These are phyloP conservation scores for Antrodiella citrinella DNA, from an alignment of 768 basidiomycete genomes.

Conservation along the genomic window DNA sequence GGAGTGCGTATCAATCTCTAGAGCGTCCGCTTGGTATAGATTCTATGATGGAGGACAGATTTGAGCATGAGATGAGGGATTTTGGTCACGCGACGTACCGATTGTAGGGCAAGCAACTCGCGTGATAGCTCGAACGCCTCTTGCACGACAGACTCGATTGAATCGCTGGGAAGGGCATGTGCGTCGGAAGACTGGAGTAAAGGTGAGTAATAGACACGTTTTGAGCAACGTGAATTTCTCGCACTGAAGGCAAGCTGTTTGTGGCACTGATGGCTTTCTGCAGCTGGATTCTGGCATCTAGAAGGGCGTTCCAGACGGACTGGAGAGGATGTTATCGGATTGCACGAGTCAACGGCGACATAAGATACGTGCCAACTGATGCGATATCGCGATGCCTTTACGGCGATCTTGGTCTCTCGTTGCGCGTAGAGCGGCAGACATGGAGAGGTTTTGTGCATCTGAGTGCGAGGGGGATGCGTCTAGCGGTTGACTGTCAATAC, in stretches of 20 bases:
- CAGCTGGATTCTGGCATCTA: conserved; percentile 86
- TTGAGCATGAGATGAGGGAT: conserved; percentile 14
- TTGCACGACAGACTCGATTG: conserved; percentile 45
- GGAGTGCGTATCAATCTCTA: conserved; percentile 25
- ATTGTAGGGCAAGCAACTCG: conserved; percentile 61
- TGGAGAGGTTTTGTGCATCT: too few relatives aligned
- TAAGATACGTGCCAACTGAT: conserved; percentile 62
- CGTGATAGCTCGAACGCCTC: conserved; percentile 57
- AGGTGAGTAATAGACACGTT: not conserved
- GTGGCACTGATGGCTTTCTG: conserved; percentile 70
- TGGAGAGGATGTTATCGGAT: conserved; percentile 25
- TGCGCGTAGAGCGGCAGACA: conserved; percentile 45
- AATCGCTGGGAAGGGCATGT: conserved; percentile 18
- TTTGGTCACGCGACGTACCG: conserved; percentile 32
- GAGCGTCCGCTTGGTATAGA: conserved; percentile 53
- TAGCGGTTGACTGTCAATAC: too few relatives aligned
- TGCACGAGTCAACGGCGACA: not conserved
- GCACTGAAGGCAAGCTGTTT: conserved; percentile 59
- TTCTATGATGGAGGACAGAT: conserved; percentile 19
- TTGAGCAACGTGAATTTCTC: conserved; percentile 22
- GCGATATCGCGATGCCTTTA: conserved; percentile 80
- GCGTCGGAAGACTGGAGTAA: conserved; percentile 1
- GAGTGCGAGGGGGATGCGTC: too few relatives aligned
- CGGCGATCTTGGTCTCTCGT: conserved; percentile 60
- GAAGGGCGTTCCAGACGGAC: conserved; percentile 78